Conservation (phyloP, 805 yeast species). For the Myxozyma monticola region DNA sequence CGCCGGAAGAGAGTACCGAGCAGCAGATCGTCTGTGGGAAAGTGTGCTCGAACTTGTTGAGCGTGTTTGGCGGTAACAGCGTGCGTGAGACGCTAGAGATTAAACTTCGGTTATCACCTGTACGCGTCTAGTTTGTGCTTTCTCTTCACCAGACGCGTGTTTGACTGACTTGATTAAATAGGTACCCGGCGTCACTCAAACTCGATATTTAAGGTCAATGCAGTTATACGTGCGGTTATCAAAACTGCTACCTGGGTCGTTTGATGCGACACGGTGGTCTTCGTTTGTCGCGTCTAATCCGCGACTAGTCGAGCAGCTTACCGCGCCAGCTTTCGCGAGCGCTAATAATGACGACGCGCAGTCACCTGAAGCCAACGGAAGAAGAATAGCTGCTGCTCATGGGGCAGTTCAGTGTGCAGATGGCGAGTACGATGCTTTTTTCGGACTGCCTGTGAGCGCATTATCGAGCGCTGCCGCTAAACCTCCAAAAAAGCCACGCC, state of each 20-base stretch:
- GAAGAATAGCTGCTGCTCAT: no score
- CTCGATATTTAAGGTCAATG: constrained; percentile 21
- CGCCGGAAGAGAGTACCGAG: constrained; percentile 1
- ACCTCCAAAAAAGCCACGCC: no score
- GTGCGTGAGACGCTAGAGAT: constrained; percentile 36
- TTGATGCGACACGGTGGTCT: constrained; percentile 29
- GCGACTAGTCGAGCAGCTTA: constrained; percentile 12
- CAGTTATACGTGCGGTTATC: constrained; percentile 27
- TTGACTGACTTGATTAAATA: constrained; percentile 4
- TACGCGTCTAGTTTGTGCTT: constrained; percentile 3
- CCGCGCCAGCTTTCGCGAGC: constrained; percentile 18
- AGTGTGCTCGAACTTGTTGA: constrained; percentile 33
- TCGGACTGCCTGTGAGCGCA: constrained; percentile 14
- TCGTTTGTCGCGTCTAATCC: constrained; percentile 26
- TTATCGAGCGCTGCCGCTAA: background rate
- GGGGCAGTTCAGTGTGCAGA: no score
- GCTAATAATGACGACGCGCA: background rate
- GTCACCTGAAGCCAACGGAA: no score
- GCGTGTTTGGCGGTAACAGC: constrained; percentile 29
- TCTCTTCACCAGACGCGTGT: background rate
- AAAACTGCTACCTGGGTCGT: constrained; percentile 20
- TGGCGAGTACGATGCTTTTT: constrained; percentile 20
- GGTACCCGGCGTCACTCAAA: constrained; percentile 28
- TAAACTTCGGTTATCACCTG: constrained; percentile 34
- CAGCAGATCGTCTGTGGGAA: constrained; percentile 32